Conservation (phyloP, 2,329 filamentous ascomycete species). For the Epichloe bromicola region DNA sequence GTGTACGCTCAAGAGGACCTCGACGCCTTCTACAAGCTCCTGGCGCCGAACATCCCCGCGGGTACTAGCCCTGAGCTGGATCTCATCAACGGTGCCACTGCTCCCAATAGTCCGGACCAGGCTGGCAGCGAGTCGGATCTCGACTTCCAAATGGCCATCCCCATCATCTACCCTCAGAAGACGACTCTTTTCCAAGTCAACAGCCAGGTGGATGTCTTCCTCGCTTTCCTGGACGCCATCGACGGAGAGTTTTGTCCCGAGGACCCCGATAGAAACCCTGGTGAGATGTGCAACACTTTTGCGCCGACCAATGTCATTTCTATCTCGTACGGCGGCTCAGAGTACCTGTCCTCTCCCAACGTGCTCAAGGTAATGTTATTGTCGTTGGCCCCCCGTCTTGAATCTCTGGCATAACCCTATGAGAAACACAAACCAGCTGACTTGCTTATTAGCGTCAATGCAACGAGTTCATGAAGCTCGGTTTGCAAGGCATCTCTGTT, state of each 20-base stretch:
- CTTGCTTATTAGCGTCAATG: slow-evolving; percentile 21
- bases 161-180: slow-evolving; percentile 38
- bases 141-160: slow-evolving; percentile 40
- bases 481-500: slow-evolving; percentile 27
- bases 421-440: not conserved
- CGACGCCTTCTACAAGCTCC: slow-evolving; percentile 32
- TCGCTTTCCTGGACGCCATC: slow-evolving; percentile 32
- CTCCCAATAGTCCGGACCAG: slow-evolving; percentile 22
- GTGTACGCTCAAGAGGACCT: slow-evolving; percentile 37
- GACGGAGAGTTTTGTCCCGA: slow-evolving; percentile 40
- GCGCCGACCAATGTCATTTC: slow-evolving; percentile 25
- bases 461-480: slow-evolving; percentile 33
- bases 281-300: slow-evolving; percentile 12
- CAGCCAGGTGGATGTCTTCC: slow-evolving; percentile 26
- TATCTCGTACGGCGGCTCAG: slow-evolving; percentile 22
- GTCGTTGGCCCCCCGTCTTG: not conserved
- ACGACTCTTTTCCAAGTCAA: slow-evolving; percentile 33
- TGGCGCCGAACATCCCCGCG: slow-evolving; percentile 25
- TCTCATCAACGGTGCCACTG: slow-evolving; percentile 32
- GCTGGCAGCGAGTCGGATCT: slow-evolving; percentile 35
- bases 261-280: slow-evolving; percentile 31
- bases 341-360: slow-evolving; percentile 25
- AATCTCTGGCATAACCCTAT: too few relatives aligned
- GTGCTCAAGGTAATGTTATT: slow-evolving; percentile 23
- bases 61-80: slow-evolving; percentile 31